Conservation (phyloP, 2,329 filamentous ascomycete genomes). For the Cercospora sp. region DNA sequence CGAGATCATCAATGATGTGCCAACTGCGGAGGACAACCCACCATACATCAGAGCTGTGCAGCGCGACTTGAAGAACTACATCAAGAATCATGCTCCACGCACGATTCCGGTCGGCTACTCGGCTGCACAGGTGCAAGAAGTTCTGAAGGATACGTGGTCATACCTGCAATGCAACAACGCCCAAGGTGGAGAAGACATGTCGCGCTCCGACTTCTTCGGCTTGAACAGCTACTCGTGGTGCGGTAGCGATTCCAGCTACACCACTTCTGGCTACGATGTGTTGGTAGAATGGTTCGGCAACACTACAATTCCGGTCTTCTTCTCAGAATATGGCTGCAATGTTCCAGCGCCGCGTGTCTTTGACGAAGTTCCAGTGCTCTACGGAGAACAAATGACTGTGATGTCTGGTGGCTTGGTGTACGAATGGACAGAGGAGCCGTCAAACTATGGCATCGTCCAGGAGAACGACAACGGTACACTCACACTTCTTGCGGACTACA, state of each 20-base stretch:
- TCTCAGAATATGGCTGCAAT: conserved; percentile 82
- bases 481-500: conserved; percentile 51
- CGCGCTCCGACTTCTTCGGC: conserved; percentile 72
- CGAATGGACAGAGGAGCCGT: conserved; percentile 73
- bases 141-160: conserved; percentile 73
- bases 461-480: conserved; percentile 48
- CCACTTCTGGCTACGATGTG: conserved; percentile 62
- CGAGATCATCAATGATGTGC: conserved; percentile 65
- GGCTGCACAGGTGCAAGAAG: conserved; percentile 71
- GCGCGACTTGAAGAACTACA: conserved; percentile 69
- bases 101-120: conserved; percentile 68
- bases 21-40: conserved; percentile 54
- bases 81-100: conserved; percentile 58
- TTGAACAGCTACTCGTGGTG: conserved; percentile 76
- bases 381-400: conserved; percentile 68
- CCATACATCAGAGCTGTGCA: conserved; percentile 63
- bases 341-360: conserved; percentile 68
- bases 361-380: conserved; percentile 73
- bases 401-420: conserved; percentile 80
- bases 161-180: conserved; percentile 68
- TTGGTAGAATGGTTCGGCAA: conserved; percentile 66
- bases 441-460: conserved; percentile 55
- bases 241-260: conserved; percentile 65
- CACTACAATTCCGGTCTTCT: conserved; percentile 73
- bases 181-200: conserved; percentile 57